phyloP scores from a whole-genome alignment of 768 basidiomycete genomes.

The Hygrocybe coccinea region DNA sequence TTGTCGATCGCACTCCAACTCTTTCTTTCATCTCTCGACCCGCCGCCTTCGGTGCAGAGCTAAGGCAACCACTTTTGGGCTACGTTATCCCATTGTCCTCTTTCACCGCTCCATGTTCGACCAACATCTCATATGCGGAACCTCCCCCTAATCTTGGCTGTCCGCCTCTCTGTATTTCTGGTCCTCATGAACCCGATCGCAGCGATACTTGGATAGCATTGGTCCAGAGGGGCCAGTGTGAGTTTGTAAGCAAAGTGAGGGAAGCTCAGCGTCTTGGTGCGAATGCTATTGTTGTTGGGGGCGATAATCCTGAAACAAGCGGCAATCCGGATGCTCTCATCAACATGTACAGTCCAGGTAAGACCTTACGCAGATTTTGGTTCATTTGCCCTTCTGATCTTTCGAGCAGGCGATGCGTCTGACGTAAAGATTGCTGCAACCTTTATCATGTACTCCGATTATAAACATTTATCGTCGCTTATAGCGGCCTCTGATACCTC shows the following conservation, averaged over 20 bases:
- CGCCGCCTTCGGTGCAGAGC: slow-evolving; percentile 74
- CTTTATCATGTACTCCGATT: slow-evolving; percentile 84
- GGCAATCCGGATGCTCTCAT: slow-evolving; percentile 73
- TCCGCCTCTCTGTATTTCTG: slow-evolving; percentile 58
- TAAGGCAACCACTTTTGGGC: slow-evolving; percentile 61
- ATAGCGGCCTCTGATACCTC: slow-evolving; percentile 73
- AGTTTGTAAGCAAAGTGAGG: slow-evolving; percentile 85
- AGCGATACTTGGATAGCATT: slow-evolving; percentile 85
- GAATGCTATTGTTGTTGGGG: slow-evolving; percentile 87
- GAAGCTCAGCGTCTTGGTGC: slow-evolving; percentile 74
- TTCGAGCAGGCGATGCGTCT: slow-evolving; percentile 66
- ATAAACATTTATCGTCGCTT: slow-evolving; percentile 60
- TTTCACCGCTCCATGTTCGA: slow-evolving; percentile 51
- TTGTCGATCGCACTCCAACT: slow-evolving; percentile 70
- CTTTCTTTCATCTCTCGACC: slow-evolving; percentile 67
- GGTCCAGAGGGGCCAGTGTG: slow-evolving; percentile 83
- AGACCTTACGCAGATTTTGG: slow-evolving; percentile 20
- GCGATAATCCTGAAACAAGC: slow-evolving; percentile 58
- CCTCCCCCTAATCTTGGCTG: slow-evolving; percentile 53
- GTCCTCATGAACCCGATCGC: slow-evolving; percentile 50
- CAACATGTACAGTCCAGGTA: slow-evolving; percentile 91
- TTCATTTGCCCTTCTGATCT: slow-evolving; percentile 8
- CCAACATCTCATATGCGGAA: slow-evolving; percentile 21
- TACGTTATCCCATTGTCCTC: slow-evolving; percentile 69
- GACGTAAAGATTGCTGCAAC: slow-evolving; percentile 82